Evolutionary conservation across 2,329 filamentous ascomycete genomes (phyloP).

Genomic region (Aureobasidium melanogenum): DNA sequence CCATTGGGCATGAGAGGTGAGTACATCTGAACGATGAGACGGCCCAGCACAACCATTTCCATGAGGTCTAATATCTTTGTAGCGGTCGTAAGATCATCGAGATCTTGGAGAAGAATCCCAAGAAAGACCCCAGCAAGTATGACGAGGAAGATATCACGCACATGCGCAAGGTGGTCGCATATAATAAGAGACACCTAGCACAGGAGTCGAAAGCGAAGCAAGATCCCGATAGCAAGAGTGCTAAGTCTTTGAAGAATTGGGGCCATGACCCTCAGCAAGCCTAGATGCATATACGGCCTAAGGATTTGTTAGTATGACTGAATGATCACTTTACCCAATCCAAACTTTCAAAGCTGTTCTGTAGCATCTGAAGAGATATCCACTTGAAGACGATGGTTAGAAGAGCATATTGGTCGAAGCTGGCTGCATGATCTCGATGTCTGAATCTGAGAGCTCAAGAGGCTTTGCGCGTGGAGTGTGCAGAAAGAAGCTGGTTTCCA

Average conservation of each 20-base stretch:
- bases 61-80: slow-evolving; percentile 10
- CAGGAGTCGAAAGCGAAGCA: slow-evolving; percentile 53
- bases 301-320: neutral
- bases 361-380: neutral
- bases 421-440: neutral
- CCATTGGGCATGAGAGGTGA: slow-evolving; percentile 52
- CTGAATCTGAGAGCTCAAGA: neutral
- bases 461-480: no score
- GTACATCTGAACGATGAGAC: neutral
- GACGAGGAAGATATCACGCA: slow-evolving; percentile 46
- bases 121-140: slow-evolving; percentile 49
- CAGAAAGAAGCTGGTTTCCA: no score
- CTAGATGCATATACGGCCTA: slow-evolving; percentile 5
- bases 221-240: slow-evolving; percentile 46
- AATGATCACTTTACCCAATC: neutral
- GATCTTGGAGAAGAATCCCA: slow-evolving; percentile 54
- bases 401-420: no score
- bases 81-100: slow-evolving; percentile 56
- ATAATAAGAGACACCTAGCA: slow-evolving; percentile 58
- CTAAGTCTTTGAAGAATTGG: slow-evolving; percentile 56
- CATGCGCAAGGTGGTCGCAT: slow-evolving; percentile 49
- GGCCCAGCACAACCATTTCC: no score
- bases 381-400: neutral
- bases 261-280: slow-evolving; percentile 29
- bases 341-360: neutral